phyloP scores from a whole-genome alignment of 768 basidiomycete genomes.

The Phylloporus sp. region DNA sequence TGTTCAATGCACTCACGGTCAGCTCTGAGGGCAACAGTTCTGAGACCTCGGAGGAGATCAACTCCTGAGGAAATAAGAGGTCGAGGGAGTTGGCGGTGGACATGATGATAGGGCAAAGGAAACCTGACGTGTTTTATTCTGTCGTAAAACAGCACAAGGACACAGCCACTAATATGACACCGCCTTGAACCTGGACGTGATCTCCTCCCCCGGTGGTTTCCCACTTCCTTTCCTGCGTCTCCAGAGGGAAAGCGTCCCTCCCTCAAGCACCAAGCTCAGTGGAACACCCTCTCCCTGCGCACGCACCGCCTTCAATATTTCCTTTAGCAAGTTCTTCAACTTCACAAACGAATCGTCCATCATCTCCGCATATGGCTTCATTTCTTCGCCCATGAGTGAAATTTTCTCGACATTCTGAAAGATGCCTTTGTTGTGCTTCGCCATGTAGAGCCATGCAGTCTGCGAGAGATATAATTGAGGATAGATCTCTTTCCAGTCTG shows the following conservation, averaged over 20 bases:
- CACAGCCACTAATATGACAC: conserved; percentile 3
- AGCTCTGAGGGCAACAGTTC: conserved; percentile 53
- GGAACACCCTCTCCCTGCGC: conserved; percentile 50
- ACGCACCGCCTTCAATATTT: conserved; percentile 47
- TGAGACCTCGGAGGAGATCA: conserved; percentile 66
- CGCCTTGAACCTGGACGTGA: conserved; percentile 19
- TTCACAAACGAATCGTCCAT: conserved; percentile 20
- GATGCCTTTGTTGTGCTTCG: conserved; percentile 49
- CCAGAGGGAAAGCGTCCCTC: conserved; percentile 44
- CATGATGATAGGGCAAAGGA: conserved; percentile 8
- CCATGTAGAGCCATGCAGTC: conserved; percentile 58
- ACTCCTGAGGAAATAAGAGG: conserved; percentile 68
- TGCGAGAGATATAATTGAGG: conserved; percentile 69
- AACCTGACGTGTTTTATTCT: not conserved
- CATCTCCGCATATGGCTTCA: conserved; percentile 19
- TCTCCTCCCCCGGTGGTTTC: conserved; percentile 15
- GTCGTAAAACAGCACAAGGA: conserved; percentile 3
- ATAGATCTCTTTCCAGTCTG: conserved; percentile 58
- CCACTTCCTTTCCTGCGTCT: conserved; percentile 36
- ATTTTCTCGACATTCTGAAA: conserved; percentile 50
- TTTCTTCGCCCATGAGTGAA: conserved; percentile 31
- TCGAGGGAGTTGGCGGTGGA: conserved; percentile 44
- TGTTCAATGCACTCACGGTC: conserved; percentile 5
- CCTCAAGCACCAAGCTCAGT: conserved; percentile 52
- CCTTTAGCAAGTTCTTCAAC: conserved; percentile 24